Base-by-base conservation (phyloP, 208 protist species). In the Porcisia hertigi region DNA sequence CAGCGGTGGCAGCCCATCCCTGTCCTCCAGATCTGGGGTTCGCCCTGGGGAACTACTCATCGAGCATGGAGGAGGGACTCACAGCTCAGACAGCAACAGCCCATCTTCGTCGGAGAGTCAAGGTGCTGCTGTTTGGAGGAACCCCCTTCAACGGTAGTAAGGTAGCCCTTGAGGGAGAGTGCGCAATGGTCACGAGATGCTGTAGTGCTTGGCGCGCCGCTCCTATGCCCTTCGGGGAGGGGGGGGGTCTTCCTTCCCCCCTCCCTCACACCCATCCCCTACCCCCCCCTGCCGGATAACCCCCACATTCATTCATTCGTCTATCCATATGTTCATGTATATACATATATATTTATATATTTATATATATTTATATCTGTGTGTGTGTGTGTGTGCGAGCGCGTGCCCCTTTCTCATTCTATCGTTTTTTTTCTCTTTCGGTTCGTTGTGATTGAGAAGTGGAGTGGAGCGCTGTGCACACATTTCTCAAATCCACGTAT, bases 71-170 rank as follows among this genome's bases (percentile, higher is more conserved):
- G 64, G 34, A 8, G 64, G 30, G 43, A n/a, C 66, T 1, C 3
- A n/a, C 14, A 36, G 34, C 45, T 70, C 69, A 16, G 52, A 75
- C 39, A 80, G 76, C 63, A 70, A 75, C 52, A 55, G 72, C 53
- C 70, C 70, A 2, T 43, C 36, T 4, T 4, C 39, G 8, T 53
- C 58, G 14, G 60, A 64, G 12, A 41, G 9, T 8, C 64, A 69
- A 8, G 58, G 73, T n/a, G 77, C 47, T 41, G 45, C 55, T 25
- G 58, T 81, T 1, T 11, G 52, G 36, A 54, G 76, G 71, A 81
- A 81, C 71, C 77, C 77, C 5, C 65, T 81, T 23, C 65, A 18
- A 2, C 54, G 34, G 20, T 36, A 18, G 39, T 2, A 7, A 14
- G n/a, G 39, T 16, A 45, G 14, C 25, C 1, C 18, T 45, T 67